phyloP scores from a whole-genome alignment of 1,284 basidiomycete species.

The Moesziomyces aphidis region DNA sequence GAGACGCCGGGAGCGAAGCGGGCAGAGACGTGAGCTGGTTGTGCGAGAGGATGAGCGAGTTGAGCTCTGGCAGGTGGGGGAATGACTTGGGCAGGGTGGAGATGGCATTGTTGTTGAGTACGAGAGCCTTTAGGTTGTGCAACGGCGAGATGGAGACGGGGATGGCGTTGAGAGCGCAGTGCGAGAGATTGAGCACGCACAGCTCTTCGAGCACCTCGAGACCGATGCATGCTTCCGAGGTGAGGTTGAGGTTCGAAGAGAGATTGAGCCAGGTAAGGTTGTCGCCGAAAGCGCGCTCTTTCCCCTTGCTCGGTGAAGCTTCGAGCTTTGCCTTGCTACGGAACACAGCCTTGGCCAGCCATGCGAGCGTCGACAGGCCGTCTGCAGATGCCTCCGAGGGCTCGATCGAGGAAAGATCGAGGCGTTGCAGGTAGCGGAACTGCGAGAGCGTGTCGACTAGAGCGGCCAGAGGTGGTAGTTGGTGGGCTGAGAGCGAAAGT shows the following conservation, averaged over 20 bases:
- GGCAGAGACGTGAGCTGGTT: conserved; percentile 56
- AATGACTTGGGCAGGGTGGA: conserved; percentile 28
- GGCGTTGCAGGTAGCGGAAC: conserved; percentile 52
- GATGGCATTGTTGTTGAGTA: conserved; percentile 60
- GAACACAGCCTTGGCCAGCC: conserved; percentile 55
- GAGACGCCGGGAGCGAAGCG: conserved; percentile 47
- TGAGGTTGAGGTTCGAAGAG: conserved; percentile 23
- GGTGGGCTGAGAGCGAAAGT: conserved; percentile 51
- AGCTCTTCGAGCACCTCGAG: conserved; percentile 43
- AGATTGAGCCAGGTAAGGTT: conserved; percentile 45
- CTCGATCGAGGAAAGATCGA: conserved; percentile 58
- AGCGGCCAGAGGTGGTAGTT: conserved; percentile 45
- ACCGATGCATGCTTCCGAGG: conserved; percentile 31
- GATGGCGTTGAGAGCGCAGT: conserved; percentile 39
- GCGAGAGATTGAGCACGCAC: conserved; percentile 54
- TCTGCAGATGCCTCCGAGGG: conserved; percentile 41
- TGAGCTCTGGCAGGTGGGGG: conserved; percentile 63
- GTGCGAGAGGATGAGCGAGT: conserved; percentile 64
- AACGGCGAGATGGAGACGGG: conserved; percentile 45
- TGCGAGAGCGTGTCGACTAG: conserved; percentile 56
- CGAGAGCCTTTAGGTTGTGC: conserved; percentile 55
- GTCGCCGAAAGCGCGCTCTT: conserved; percentile 33
- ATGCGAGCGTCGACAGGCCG: conserved; percentile 46
- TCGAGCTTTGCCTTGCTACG: conserved; percentile 22
- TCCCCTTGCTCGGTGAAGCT: conserved; percentile 16